Evolutionary conservation across 2,329 filamentous ascomycete species (phyloP).

Genomic region (Cladosporium cucumerinum): DNA sequence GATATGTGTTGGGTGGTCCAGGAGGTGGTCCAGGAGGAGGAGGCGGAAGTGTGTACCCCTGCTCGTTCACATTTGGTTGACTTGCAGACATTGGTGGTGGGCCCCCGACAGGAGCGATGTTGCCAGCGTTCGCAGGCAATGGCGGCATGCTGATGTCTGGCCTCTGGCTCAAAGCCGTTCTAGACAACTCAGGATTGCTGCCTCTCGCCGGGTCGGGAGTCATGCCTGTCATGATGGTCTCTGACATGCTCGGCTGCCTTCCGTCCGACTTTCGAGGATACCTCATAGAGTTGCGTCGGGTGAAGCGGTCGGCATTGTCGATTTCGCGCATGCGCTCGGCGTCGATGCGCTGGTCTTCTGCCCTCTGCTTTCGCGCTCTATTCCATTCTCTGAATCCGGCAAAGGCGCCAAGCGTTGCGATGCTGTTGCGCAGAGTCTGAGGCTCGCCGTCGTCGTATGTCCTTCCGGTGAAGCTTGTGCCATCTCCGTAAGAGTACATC

Average conservation of each 20-base stretch:
- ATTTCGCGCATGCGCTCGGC: conserved; percentile 48
- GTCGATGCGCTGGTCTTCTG: conserved; percentile 59
- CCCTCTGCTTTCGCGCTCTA: conserved; percentile 54
- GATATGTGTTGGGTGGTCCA: conserved; percentile 26
- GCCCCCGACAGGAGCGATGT: conserved; percentile 17
- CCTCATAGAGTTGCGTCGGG: conserved; percentile 30
- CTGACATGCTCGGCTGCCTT: conserved; percentile 29
- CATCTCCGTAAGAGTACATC: conserved; percentile 30
- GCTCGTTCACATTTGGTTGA: conserved; percentile 14
- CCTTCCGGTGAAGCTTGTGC: conserved; percentile 36
- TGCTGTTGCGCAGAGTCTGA: conserved; percentile 45
- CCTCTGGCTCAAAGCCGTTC: conserved; percentile 31
- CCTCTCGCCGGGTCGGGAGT: conserved; percentile 39
- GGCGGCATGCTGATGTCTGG: conserved; percentile 32
- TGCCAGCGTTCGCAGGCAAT: conserved; percentile 33
- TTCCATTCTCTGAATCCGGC: conserved; percentile 41
- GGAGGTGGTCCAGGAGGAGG: conserved; percentile 35
- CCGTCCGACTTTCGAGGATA: conserved; percentile 31
- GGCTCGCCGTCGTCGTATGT: conserved; percentile 19
- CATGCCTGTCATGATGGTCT: conserved; percentile 32
- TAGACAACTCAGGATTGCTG: conserved; percentile 44
- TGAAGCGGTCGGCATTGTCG: conserved; percentile 38
- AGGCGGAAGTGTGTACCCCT: conserved; percentile 25
- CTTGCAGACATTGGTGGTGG: conserved; percentile 4
- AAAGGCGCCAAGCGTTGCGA: conserved; percentile 40